A percentile compares a stretch with the other conserved stretches of the same genome.
These are phyloP conservation scores for Chaetomium fimeti DNA, from an alignment of 495 filamentous ascomycete genomes.

Conservation along the genomic window DNA sequence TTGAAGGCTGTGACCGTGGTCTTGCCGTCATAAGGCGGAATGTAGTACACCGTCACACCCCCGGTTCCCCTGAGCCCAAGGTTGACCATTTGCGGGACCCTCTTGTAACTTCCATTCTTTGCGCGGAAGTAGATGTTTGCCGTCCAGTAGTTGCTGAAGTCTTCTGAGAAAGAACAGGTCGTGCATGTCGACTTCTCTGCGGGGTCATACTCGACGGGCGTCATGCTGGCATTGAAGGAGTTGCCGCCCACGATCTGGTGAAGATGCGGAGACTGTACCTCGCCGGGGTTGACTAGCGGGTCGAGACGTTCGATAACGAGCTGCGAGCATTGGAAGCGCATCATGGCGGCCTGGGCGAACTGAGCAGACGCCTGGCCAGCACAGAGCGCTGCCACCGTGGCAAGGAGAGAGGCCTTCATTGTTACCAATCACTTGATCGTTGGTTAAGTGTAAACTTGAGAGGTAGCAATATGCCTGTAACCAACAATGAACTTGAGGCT, in stretches of 20 bases:
- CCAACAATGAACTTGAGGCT: not conserved
- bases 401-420: conserved; percentile 32
- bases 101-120: conserved; percentile 48
- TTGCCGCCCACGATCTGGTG: conserved; percentile 42
- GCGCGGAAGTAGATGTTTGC: conserved; percentile 43
- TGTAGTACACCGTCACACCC: conserved; percentile 42
- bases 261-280: conserved; percentile 40
- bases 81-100: conserved; percentile 46
- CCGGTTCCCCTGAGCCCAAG: conserved; percentile 29
- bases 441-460: not conserved
- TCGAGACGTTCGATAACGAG: conserved; percentile 47
- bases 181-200: conserved; percentile 34
- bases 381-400: conserved; percentile 32
- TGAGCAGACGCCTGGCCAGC: conserved; percentile 34
- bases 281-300: conserved; percentile 45
- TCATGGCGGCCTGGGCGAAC: conserved; percentile 36
- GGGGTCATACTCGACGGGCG: conserved; percentile 26
- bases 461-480: not conserved
- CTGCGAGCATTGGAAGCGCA: conserved; percentile 49
- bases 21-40: conserved; percentile 39
- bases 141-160: conserved; percentile 47
- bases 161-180: conserved; percentile 34
- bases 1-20: conserved; percentile 41
- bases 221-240: conserved; percentile 37
- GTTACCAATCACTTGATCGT: not conserved